Base-by-base conservation (phyloP, 1,284 basidiomycete genomes). In the Mycena citricolor region DNA sequence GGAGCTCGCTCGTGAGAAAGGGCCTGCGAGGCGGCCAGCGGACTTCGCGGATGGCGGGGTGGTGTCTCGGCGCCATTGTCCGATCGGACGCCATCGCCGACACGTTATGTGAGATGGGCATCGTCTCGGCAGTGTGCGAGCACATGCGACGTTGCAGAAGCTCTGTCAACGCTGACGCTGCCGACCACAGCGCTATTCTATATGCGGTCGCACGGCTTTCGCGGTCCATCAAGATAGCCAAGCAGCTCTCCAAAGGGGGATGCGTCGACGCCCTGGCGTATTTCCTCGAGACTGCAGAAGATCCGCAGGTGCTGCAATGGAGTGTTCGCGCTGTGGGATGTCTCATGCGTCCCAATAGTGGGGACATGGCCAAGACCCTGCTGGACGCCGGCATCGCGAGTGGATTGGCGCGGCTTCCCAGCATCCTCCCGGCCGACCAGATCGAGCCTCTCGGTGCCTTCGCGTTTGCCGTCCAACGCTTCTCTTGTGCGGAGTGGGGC, bases 401-500 rank as follows among this genome's bases (percentile, higher is more conserved):
- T 25, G 58, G 57, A n/a, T 49, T 61, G 24, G 59, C 57, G 17
- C 48, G 59, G 14, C 21, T 61, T 14, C 59, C 60, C 7, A 54
- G 51, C 32, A 56, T 61, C 25, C 52, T 62, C 12, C 34, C 54
- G 4, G 42, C 53, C 20, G 57, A 61, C 17, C 54, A 57, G 20
- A 50, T 61, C 10, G 52, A 52, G 30, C 59, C 56, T 3, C 47
- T 62, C 10, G 57, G 47, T 12, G 49, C 59, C 11, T 58, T 61
- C 29, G 59, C 58, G 0, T 62, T 60, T 29, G 55, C 59, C 3
- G 52, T 62, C 23, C 54, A 58, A 36, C 44, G 59, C 13, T 58
- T 62, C 37, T 54, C 47, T 19, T 58, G 57, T 24, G 60, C 60
- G 5, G 59, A 61, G 32, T 60, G 57, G 59, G 58, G 59, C 8